Conservation (phyloP, 2,329 filamentous ascomycete genomes). For the Cercospora sesami region DNA sequence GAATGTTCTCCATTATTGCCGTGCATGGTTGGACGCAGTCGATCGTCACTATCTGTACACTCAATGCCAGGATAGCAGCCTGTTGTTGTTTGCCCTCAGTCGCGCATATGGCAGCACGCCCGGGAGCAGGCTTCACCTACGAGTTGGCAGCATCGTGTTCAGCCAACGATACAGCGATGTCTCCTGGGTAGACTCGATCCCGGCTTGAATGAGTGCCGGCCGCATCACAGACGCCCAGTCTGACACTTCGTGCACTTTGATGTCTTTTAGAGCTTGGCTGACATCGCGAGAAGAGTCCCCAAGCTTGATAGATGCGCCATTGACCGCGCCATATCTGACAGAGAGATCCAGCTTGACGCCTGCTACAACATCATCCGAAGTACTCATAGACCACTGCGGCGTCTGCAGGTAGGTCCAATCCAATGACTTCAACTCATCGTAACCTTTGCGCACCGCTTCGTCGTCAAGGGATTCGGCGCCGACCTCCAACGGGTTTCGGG, state of each 20-base stretch:
- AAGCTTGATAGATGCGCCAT: constrained; percentile 42
- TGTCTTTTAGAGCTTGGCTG: constrained; percentile 32
- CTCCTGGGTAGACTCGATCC: not conserved
- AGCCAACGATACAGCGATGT: constrained; percentile 2
- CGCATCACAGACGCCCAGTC: constrained; percentile 17
- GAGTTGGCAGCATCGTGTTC: constrained; percentile 9
- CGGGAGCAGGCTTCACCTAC: not conserved
- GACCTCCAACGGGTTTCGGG: constrained; percentile 47
- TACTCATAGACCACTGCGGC: constrained; percentile 65
- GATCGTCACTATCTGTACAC: not conserved
- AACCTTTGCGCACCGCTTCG: constrained; percentile 61
- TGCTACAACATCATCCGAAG: constrained; percentile 13
- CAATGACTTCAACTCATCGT: constrained; percentile 61
- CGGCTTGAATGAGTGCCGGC: not conserved
- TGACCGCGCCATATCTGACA: constrained; percentile 59
- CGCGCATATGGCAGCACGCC: not conserved
- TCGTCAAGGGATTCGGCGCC: constrained; percentile 55
- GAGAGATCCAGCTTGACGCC: constrained; percentile 31
- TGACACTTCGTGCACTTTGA: constrained; percentile 53
- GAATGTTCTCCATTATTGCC: not conserved
- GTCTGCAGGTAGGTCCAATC: constrained; percentile 86
- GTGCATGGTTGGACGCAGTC: not conserved
- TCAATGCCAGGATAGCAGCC: not conserved
- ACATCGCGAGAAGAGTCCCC: constrained; percentile 16
- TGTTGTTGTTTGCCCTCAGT: not conserved